Conservation (phyloP, 2,329 filamentous ascomycete genomes). For the Neofusicoccum sp. region DNA sequence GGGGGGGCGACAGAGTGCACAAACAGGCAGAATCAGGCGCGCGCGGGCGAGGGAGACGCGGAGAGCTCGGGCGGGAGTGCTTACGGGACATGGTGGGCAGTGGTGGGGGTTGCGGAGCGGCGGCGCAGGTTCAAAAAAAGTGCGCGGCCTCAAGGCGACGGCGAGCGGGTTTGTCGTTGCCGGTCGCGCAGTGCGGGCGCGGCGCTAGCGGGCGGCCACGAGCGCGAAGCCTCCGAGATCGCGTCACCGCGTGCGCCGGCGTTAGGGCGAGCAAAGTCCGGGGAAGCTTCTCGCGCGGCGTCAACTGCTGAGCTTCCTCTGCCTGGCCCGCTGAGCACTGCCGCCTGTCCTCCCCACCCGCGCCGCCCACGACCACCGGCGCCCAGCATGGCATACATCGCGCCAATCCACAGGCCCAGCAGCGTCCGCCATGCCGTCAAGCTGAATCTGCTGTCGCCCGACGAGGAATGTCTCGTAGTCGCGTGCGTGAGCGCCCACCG, state of each 20-base stretch:
- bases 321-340: not conserved
- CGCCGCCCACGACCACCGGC: not conserved
- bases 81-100: conserved; percentile 30
- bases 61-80: conserved; percentile 11
- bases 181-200: not conserved
- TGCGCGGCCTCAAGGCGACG: not conserved
- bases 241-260: not conserved
- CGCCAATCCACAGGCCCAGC: conserved; percentile 87
- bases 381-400: conserved; percentile 80
- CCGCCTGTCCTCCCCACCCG: not conserved
- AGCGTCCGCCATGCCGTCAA: conserved; percentile 87
- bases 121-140: not conserved
- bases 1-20: too few relatives aligned
- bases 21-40: not conserved
- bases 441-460: conserved; percentile 69
- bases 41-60: conserved; percentile 1
- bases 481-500: conserved; percentile 60
- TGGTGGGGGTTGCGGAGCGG: conserved; percentile 24
- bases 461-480: conserved; percentile 79
- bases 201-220: not conserved
- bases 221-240: not conserved
- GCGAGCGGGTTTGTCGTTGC: not conserved
- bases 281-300: not conserved
- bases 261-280: conserved; percentile 14
- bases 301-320: conserved; percentile 5